Evolutionary conservation across 1,284 basidiomycete species (phyloP).

Genomic region (Cutaneotrichosporon cavernicola): DNA sequence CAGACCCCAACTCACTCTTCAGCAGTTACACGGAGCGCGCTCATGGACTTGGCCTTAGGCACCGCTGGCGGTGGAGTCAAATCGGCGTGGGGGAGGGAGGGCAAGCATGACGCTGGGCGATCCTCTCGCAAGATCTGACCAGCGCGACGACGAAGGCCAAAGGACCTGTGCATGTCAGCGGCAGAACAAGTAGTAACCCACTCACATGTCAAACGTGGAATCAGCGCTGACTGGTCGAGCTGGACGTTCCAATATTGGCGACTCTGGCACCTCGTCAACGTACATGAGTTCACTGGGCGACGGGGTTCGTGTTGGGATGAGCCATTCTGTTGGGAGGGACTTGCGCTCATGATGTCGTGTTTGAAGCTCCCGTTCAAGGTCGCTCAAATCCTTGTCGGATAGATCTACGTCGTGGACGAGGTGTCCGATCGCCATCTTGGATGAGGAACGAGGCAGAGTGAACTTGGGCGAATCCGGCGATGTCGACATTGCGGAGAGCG

Average conservation of each 20-base stretch:
- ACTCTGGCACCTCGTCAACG: background rate
- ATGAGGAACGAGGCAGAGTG: background rate
- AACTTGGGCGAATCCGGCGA: background rate
- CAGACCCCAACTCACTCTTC: background rate
- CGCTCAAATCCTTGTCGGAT: background rate
- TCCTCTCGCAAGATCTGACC: background rate
- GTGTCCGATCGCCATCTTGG: background rate
- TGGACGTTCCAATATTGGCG: background rate
- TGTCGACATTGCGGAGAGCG: background rate
- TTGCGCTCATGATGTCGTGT: background rate
- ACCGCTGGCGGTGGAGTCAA: background rate
- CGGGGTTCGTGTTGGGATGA: background rate
- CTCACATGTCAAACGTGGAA: background rate
- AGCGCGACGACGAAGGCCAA: background rate
- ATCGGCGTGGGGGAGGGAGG: background rate
- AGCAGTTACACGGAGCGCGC: background rate
- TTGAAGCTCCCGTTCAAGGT: background rate
- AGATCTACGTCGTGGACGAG: background rate
- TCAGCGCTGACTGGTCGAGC: background rate
- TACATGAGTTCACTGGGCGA: background rate
- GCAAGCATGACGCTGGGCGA: background rate
- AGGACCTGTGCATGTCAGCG: background rate
- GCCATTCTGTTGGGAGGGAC: background rate
- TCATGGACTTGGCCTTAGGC: background rate
- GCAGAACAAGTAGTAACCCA: background rate